Percentiles rank a stretch among this genome's conserved stretches.
Conservation (phyloP, 2,329 filamentous ascomycete species). For the Paecilomyces sp. region DNA sequence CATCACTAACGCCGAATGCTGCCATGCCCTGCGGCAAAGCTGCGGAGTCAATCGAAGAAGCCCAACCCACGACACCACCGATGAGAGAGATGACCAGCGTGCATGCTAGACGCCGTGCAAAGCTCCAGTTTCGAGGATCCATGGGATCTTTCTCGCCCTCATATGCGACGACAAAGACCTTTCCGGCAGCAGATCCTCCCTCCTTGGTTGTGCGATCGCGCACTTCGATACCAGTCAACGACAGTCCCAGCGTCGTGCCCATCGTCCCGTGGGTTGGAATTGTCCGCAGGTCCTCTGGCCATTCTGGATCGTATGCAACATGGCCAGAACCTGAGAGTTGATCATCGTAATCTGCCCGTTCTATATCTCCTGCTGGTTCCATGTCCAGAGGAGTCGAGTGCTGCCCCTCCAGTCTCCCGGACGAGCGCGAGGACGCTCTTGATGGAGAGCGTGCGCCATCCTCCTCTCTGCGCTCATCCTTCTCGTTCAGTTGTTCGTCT, state of each 20-base stretch:
- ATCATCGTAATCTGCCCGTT: constrained; percentile 6
- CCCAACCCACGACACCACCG: constrained; percentile 42
- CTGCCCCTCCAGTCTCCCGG: background rate
- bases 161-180: constrained; percentile 35
- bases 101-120: constrained; percentile 19
- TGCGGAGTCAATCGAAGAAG: constrained; percentile 44
- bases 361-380: constrained; percentile 3
- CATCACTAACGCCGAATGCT: constrained; percentile 38
- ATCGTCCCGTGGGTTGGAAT: constrained; percentile 12
- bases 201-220: constrained; percentile 11
- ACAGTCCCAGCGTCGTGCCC: constrained; percentile 13
- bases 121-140: constrained; percentile 42
- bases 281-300: constrained; percentile 8
- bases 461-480: constrained; percentile 1
- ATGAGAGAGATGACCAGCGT: constrained; percentile 32
- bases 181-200: constrained; percentile 18
- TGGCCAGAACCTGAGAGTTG: too few species aligned
- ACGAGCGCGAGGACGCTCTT: constrained; percentile 1
- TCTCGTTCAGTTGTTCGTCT: background rate
- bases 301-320: too few species aligned
- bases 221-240: constrained; percentile 18
- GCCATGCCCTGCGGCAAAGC: constrained; percentile 33
- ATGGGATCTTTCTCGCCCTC: constrained; percentile 33
- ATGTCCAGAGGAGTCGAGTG: background rate
- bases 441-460: background rate